These are phyloP conservation scores for Phytophthora meadii DNA, from an alignment of 352 stramenopile species.

Conservation along the genomic window DNA sequence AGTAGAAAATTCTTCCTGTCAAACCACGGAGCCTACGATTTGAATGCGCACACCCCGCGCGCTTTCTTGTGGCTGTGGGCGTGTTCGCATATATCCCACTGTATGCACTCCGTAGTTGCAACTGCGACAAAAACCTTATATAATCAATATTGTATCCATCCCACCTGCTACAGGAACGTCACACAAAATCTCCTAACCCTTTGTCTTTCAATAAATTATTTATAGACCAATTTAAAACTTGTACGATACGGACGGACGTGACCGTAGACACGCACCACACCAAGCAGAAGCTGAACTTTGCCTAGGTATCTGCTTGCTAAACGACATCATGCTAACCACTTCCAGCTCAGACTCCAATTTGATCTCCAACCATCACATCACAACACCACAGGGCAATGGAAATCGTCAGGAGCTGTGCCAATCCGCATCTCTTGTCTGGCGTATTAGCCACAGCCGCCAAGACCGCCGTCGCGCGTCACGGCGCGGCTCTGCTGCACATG, in stretches of 20 bases:
- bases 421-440: slow-evolving; percentile 19
- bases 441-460: slow-evolving; percentile 19
- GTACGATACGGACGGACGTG: background rate
- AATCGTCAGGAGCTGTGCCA: slow-evolving; percentile 23
- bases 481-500: slow-evolving; percentile 23
- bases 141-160: background rate
- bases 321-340: background rate
- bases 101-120: background rate
- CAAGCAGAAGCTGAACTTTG: slow-evolving; percentile 23
- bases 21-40: slow-evolving; percentile 11
- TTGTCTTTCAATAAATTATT: background rate
- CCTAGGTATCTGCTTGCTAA: slow-evolving; percentile 18
- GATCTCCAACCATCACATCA: slow-evolving; percentile 3
- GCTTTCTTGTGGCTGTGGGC: slow-evolving; percentile 23
- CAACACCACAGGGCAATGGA: slow-evolving; percentile 13
- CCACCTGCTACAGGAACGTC: background rate
- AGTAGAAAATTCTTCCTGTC: slow-evolving; percentile 20
- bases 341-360: slow-evolving; percentile 21
- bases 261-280: background rate
- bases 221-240: background rate
- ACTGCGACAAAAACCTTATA: background rate
- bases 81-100: slow-evolving; percentile 8
- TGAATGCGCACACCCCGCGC: slow-evolving; percentile 11
- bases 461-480: slow-evolving; percentile 14
- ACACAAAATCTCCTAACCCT: background rate